Evolutionary conservation across 2,329 filamentous ascomycete species (phyloP), one percentile per base, ranked within the genome.

Genomic region (Colletotrichum eremochloae): DNA sequence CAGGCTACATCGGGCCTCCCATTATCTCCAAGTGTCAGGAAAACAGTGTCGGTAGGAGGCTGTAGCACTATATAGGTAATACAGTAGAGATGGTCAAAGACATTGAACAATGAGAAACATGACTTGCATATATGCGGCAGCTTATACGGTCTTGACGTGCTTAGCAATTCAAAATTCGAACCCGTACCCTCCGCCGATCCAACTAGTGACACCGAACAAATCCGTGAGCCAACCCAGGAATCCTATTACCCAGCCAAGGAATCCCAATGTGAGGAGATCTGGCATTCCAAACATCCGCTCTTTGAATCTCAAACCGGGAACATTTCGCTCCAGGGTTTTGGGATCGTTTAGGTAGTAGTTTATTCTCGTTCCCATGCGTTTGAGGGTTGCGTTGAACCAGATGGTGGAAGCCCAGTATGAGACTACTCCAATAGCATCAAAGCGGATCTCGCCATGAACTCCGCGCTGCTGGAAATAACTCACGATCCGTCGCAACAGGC

Each of bases 391-490:
- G 5, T 52, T 12, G 24, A 69, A 64, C n/a, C 63, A 36, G 33
- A 61, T 57, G 12, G 48, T 65, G n/a, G 60, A 38, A 31, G n/a
- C 29, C 15, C 29, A 65, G 3, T 52, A 70, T 20, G 53, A 33
- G 5, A 72, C 9, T 6, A 48, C 69, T 0, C 70, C 70, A 2
- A 72, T 7, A 24, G 53, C 70, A 0, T 72, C 70, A 33, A 70
- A 72, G 7, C 66, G 70, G 7, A 72, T 58, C 60, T 72, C 70
- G 9, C 70, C 70, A 4, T 64, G 62, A 1, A 80, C 68, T 56
- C 80, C 76, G 5, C 76, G 78, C 3, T 75, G 67, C 5, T 73
- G 71, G 67, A 81, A 79, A 29, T 74, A 75, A 33, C 75, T 71
- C 38, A 76, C 75, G 1, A 81, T 66, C 2, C 77, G 75, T 20